These are phyloP conservation scores for Euphorbia pulcherrima DNA, from an alignment of 345 rosid genomes.

Conservation along the genomic window DNA sequence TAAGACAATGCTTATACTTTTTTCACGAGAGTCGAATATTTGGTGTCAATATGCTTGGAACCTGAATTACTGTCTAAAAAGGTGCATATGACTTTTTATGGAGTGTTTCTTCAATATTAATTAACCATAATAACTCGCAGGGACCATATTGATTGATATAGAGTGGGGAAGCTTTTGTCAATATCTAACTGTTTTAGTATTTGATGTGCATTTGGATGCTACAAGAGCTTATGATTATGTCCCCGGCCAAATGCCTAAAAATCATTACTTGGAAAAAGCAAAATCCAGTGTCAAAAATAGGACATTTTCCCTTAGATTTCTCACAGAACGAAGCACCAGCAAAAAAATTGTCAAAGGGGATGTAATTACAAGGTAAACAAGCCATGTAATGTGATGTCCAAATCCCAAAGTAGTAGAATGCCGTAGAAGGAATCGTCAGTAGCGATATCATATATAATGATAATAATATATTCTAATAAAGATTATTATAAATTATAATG, in stretches of 20 bases:
- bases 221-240: slow-evolving; percentile 10
- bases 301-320: not conserved
- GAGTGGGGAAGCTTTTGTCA: not conserved
- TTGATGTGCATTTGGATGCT: not conserved
- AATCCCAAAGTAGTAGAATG: not conserved
- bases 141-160: not conserved
- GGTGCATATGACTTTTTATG: too few relatives aligned
- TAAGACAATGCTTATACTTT: not conserved
- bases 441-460: slow-evolving; percentile 11
- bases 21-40: too few relatives aligned
- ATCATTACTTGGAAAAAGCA: not conserved
- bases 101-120: too few relatives aligned
- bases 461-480: too few relatives aligned
- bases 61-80: too few relatives aligned
- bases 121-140: not conserved
- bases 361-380: not conserved
- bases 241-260: not conserved
- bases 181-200: not conserved
- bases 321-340: not conserved
- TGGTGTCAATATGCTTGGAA: too few relatives aligned
- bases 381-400: not conserved
- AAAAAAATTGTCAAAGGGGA: not conserved
- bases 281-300: not conserved
- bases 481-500: too few relatives aligned
- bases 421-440: slow-evolving; percentile 11